Conservation (phyloP, 2,329 filamentous ascomycete species). For the Botrytis fabae region DNA sequence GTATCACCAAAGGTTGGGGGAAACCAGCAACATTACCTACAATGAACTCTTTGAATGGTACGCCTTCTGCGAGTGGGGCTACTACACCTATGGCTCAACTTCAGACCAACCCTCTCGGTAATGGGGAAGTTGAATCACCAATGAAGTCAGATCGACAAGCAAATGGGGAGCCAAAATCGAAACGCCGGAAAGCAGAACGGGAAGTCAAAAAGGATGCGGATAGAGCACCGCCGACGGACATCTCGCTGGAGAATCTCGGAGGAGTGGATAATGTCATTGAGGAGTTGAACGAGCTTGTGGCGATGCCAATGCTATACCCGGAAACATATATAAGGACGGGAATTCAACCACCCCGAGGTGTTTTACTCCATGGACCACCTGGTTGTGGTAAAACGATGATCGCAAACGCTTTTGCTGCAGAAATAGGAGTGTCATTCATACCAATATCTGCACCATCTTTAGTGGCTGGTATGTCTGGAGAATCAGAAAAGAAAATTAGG, state of each 20-base stretch:
- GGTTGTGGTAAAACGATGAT: slow-evolving; percentile 87
- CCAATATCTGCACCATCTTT: slow-evolving; percentile 79
- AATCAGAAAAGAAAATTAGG: slow-evolving; percentile 82
- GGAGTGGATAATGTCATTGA: slow-evolving; percentile 72
- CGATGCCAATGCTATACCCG: slow-evolving; percentile 69
- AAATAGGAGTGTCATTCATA: slow-evolving; percentile 75
- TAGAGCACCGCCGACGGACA: slow-evolving; percentile 63
- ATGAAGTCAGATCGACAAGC: slow-evolving; percentile 52
- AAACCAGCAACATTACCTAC: slow-evolving; percentile 40
- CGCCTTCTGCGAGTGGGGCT: slow-evolving; percentile 28
- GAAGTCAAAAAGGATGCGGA: slow-evolving; percentile 54
- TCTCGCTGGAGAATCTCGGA: slow-evolving; percentile 71
- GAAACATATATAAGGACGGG: slow-evolving; percentile 65
- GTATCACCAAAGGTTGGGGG: slow-evolving; percentile 60
- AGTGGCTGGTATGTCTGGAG: slow-evolving; percentile 83
- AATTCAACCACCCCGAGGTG: slow-evolving; percentile 69
- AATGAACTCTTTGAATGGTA: slow-evolving; percentile 32
- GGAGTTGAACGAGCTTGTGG: slow-evolving; percentile 68
- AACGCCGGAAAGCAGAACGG: slow-evolving; percentile 59
- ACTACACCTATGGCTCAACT: slow-evolving; percentile 32
- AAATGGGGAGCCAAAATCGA: slow-evolving; percentile 66
- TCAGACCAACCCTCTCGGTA: slow-evolving; percentile 30
- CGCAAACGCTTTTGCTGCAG: slow-evolving; percentile 75
- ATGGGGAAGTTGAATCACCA: slow-evolving; percentile 32
- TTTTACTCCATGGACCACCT: slow-evolving; percentile 79